Evolutionary conservation across 805 yeast genomes (phyloP).

Genomic region (Lipomyces lipofer): DNA sequence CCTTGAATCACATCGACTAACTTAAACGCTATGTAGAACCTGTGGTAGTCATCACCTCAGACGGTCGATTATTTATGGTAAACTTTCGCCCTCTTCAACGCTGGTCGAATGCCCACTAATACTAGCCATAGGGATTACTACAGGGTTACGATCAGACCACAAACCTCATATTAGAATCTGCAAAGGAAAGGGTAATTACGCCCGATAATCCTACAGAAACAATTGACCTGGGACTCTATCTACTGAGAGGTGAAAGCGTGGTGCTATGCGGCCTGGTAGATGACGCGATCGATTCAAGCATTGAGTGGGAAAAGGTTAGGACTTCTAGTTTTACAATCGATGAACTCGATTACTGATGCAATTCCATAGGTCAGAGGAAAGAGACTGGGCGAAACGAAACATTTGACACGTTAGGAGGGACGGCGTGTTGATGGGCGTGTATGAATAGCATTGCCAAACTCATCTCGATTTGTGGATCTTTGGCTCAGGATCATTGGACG

Average conservation of each 20-base stretch:
- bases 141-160: conserved; percentile 36
- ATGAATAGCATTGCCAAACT: too few species aligned
- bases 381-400: conserved; percentile 15
- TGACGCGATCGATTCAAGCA: conserved; percentile 28
- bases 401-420: conserved; percentile 7
- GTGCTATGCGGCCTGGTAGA: conserved; percentile 35
- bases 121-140: conserved; percentile 30
- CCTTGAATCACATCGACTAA: too few species aligned
- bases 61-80: conserved; percentile 35
- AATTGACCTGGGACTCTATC: conserved; percentile 32
- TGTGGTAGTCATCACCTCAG: conserved; percentile 34
- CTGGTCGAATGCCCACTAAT: neutral
- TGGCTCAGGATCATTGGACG: too few species aligned
- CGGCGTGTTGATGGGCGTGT: too few species aligned
- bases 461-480: too few species aligned
- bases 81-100: neutral
- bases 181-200: conserved; percentile 32
- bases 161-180: conserved; percentile 28
- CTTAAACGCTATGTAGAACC: too few species aligned
- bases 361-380: conserved; percentile 24
- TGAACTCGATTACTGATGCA: neutral
- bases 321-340: neutral
- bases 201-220: conserved; percentile 32
- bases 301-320: conserved; percentile 36
- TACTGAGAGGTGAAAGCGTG: conserved; percentile 35